Evolutionary conservation across 2,329 filamentous ascomycete genomes (phyloP).

Genomic region (Fonsecaea monophora): DNA sequence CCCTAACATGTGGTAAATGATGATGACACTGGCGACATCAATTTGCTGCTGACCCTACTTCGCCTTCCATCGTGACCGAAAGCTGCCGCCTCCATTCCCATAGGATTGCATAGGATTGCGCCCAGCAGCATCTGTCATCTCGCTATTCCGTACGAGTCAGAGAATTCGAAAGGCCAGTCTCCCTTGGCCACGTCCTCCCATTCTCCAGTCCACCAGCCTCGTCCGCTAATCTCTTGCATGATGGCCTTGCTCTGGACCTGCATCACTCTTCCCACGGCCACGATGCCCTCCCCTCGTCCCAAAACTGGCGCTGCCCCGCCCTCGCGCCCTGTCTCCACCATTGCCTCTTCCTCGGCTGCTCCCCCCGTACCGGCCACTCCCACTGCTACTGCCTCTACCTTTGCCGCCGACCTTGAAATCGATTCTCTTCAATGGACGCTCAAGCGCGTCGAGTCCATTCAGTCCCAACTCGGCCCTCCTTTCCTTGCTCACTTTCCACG

Average conservation of each 20-base stretch:
- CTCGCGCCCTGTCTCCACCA: constrained; percentile 32
- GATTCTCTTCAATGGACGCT: constrained; percentile 69
- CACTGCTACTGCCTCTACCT: constrained; percentile 46
- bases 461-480: constrained; percentile 66
- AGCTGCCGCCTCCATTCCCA: neutral
- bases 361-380: constrained; percentile 37
- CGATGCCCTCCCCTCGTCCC: constrained; percentile 31
- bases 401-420: constrained; percentile 64
- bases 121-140: neutral
- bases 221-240: constrained; percentile 33
- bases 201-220: constrained; percentile 9
- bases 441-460: constrained; percentile 67
- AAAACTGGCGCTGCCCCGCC: constrained; percentile 29
- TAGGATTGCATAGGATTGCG: neutral
- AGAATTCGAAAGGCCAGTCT: neutral
- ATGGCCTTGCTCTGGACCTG: constrained; percentile 26
- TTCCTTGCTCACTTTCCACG: constrained; percentile 67
- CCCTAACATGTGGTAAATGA: neutral
- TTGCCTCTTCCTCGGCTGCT: constrained; percentile 34
- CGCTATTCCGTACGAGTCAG: neutral
- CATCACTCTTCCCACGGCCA: constrained; percentile 33
- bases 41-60: neutral
- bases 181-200: neutral
- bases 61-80: no score
- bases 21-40: neutral